Evolutionary conservation across 2,329 filamentous ascomycete genomes (phyloP), one percentile per base, ranked within the genome.

Genomic region (Neophaeococcomyces aloes): DNA sequence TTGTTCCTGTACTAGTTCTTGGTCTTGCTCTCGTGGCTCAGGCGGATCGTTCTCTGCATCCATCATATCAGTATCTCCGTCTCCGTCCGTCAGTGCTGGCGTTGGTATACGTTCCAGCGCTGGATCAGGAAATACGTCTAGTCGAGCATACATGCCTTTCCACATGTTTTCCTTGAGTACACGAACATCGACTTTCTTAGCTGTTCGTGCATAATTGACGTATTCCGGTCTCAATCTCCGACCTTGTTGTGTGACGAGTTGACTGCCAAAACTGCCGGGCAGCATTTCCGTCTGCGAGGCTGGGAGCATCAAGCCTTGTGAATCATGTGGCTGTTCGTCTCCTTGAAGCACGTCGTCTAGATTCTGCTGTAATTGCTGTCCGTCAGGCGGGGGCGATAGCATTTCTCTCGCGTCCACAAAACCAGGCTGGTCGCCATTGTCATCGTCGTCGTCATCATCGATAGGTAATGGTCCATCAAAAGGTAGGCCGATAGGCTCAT

Each of bases 141-240:
- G 52, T 17, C 57, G 55, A 29, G 65, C 70, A 2, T 72, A 74
- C 58, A 79, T 78, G 1, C 76, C 76, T 54, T 65, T 69, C 78
- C 78, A 81, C 62, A 81, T 72, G 53, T 81, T 75, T 53, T 78
- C 74, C 56, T 81, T 81, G 46, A 81, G 56, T 48, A 75, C 64
- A 45, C 78, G 66, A 3, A 81, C 75, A 53, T 81, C 78, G 4
- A 81, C 76, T 59, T 81, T 80, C 66, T 80, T 81, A 5, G 78
- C 78, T 10, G 77, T 74, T 23, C 76, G 66, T 7, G 78, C 78
- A 55, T 81, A 81, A 49, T 78, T 74, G 32, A 81, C 74, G 48
- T 81, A 81, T 53, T 81, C 77, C 2, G 78, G 78, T 38, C 78
- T 65, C 51, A 76, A 62, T 43, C 77, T 63, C 43, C 66, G 61